Evolutionary conservation across 495 filamentous ascomycete genomes (phyloP).

Genomic region (Podospora pseudopauciseta): DNA sequence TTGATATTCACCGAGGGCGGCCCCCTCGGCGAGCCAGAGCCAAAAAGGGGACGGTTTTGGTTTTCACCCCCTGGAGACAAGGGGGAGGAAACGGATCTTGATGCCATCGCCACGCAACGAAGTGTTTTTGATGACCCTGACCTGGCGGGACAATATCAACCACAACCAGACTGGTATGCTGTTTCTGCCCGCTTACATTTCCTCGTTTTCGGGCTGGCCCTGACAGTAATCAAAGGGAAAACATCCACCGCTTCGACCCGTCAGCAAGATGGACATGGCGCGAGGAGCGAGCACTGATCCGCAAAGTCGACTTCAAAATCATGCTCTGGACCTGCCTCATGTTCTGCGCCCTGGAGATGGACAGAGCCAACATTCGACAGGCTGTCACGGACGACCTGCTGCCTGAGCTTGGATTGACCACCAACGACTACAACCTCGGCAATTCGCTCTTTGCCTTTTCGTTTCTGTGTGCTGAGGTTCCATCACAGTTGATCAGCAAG

Average conservation of each 20-base stretch:
- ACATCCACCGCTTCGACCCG: slow-evolving; percentile 70
- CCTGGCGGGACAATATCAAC: slow-evolving; percentile 49
- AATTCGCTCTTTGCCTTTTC: slow-evolving; percentile 67
- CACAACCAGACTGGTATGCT: slow-evolving; percentile 45
- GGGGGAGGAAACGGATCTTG: slow-evolving; percentile 16
- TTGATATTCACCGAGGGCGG: slow-evolving; percentile 14
- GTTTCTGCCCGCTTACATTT: neutral
- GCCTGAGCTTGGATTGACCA: slow-evolving; percentile 50
- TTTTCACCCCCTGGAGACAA: slow-evolving; percentile 9
- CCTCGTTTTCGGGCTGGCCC: neutral
- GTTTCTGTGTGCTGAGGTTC: slow-evolving; percentile 68
- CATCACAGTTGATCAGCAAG: slow-evolving; percentile 75
- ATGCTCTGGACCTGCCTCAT: slow-evolving; percentile 57
- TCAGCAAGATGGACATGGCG: slow-evolving; percentile 64
- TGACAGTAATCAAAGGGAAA: slow-evolving; percentile 29
- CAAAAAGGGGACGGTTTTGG: slow-evolving; percentile 17
- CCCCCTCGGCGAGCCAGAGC: slow-evolving; percentile 17
- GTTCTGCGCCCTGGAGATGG: slow-evolving; percentile 58
- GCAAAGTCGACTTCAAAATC: slow-evolving; percentile 45
- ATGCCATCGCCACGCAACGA: slow-evolving; percentile 28
- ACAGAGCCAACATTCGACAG: slow-evolving; percentile 54
- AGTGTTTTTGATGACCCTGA: slow-evolving; percentile 46
- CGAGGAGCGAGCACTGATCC: slow-evolving; percentile 65
- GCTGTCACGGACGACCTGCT: slow-evolving; percentile 56
- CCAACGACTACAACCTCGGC: slow-evolving; percentile 68